Base-by-base conservation (phyloP, 257 asterid genomes). In the Jaltomata sinuosa region DNA sequence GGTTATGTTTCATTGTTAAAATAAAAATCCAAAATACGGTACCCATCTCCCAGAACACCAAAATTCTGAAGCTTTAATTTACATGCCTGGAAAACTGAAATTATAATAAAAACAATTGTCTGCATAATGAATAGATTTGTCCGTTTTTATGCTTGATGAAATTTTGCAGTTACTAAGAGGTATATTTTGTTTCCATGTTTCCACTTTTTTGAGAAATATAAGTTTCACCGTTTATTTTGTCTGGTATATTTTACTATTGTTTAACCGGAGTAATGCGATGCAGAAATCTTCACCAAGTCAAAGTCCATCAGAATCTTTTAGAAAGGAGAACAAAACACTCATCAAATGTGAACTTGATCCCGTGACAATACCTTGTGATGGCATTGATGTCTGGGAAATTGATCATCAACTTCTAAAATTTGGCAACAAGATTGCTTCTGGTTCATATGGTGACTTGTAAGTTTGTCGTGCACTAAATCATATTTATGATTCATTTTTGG, bases 361-460 rank as follows among this genome's bases (percentile, higher is more conserved):
- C 21, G 69, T 90, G 84, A 61, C 85, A 25, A 90, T 90, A 80
- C 93, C 90, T 85, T 86, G 69, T 83, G 93, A 89, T 38, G 91
- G 91, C 25, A 55, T 84, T 72, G 93, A 90, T 86, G 90, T 88
- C 84, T 90, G 93, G 93, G 93, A 90, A 87, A 87, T 90, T 76
- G 91, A 90, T 86, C 86, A 88, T 77, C 90, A 83, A 57, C 80
- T 74, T 83, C 88, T 90, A 19, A 87, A 87, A 38, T 83, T 90
- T 40, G 91, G 86, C 21, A 31, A 77, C 80, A 88, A 90, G 87
- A 74, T 90, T 83, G 93, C 91, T 53, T 90, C 91, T 3, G 93
- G 93, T 81, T 88, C 93, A 54, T 88, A 90, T 69, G 91, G 93
- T 68, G 93, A 88, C 84, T 72, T 90, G 93, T 90, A 89, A 86